Evolutionary conservation across 2,329 filamentous ascomycete genomes (phyloP), one percentile per base, ranked within the genome.

Genomic region (Scortechinia acanthostroma): DNA sequence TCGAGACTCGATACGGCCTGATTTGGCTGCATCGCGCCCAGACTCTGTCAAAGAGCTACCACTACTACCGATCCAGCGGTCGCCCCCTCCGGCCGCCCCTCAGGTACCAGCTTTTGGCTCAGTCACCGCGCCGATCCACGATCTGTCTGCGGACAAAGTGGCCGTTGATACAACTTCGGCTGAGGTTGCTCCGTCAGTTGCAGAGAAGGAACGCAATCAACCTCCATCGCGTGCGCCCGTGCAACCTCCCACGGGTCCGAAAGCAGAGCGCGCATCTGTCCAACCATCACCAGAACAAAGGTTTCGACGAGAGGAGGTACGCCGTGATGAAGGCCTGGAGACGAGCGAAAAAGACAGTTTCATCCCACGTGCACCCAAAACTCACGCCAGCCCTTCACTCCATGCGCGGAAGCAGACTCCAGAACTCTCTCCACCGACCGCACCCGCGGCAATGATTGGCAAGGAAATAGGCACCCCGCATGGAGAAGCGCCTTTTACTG

Each of bases 101-200:
- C 64, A 66, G 43, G 63, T 66, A 5, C 64, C 64, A 21, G 63
- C 64, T 2, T 66, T 67, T 55, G 64, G 63, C 17, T 65, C 62
- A 3, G 53, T 66, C 10, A 44, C 3, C 35, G 22, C 6, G 44
- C 37, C 17, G 19, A 43, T 19, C 22, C 45, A 2, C 13, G 25
- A n/a, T 30, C 25, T n/a, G 25, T n/a, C 25, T 30, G 25, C 25
- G 10, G 25, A 30, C n/a, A 30, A 10, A 30, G 25, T n/a, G n/a
- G 25, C 25, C 25, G 25, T n/a, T 30, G 25, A 46, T 6, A 37
- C 43, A 5, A 37, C 49, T 4, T 28, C 47, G 10, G 15, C 44
- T 1, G 53, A 46, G 21, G n/a, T n/a, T n/a, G n/a, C n/a, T 10
- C 25, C 25, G 25, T 30, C 25, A n/a, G 25, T n/a, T n/a, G 3